Conservation (phyloP, 164 flowering plant species). For the Magnolia changhungtana region DNA sequence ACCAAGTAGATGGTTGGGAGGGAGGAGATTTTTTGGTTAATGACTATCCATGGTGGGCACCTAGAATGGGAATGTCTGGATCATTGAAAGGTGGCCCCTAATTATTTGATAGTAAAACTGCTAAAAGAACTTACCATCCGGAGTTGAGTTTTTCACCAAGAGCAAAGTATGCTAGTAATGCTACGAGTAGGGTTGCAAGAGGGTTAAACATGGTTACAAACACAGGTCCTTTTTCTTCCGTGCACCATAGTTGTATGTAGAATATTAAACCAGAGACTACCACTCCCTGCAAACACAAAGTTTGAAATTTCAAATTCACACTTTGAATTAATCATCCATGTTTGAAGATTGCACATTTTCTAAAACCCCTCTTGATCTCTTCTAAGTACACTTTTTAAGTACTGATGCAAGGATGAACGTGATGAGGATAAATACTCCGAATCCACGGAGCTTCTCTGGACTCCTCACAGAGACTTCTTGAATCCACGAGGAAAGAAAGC, state of each 20-base stretch:
- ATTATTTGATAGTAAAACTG: not conserved
- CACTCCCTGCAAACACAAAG: conserved; percentile 52
- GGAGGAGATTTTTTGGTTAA: not conserved
- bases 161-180: conserved; percentile 59
- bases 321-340: not conserved
- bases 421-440: too few relatives aligned
- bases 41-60: not conserved
- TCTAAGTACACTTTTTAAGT: too few relatives aligned
- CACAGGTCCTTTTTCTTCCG: conserved; percentile 70
- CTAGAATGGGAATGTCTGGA: not conserved
- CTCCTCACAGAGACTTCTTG: too few relatives aligned
- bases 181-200: conserved; percentile 55
- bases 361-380: too few relatives aligned
- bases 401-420: too few relatives aligned
- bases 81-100: not conserved
- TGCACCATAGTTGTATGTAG: conserved; percentile 73
- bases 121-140: conserved; percentile 54
- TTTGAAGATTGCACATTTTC: too few relatives aligned
- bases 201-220: conserved; percentile 91
- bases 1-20: too few relatives aligned
- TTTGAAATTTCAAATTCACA: conserved; percentile 3
- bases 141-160: conserved; percentile 57
- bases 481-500: too few relatives aligned
- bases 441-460: too few relatives aligned
- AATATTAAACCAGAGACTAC: conserved; percentile 53